Evolutionary conservation across 169 alveolate species (phyloP), one percentile per base, ranked within the genome.

Genomic region (Eimeria falciformis): DNA sequence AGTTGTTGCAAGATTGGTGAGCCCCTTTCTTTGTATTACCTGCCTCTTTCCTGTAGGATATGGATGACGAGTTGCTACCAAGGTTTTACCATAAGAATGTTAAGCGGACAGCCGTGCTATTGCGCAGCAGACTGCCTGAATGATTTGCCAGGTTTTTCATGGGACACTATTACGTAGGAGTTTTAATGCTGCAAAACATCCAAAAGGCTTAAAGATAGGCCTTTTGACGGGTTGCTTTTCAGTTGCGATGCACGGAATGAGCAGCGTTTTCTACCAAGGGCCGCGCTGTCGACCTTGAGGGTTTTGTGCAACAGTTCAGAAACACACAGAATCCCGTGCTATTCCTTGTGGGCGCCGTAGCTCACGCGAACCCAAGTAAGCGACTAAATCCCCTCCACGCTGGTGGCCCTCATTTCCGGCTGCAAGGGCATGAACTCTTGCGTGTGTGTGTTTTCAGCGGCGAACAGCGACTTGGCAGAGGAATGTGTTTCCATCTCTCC

Each of bases 301-400:
- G 55, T 5, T 90, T 65, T 29, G 93, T 56, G 82, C 90, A 90
- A 69, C 89, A 75, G 27, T 90, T 90, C 40, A 58, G 50, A 43
- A 75, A 78, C 40, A 55, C 90, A 45, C 9, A 91, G 50, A 58
- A 77, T 68, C 90, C 95, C 56, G 92, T 96, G 17, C 92, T 95
- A 43, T 96, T 96, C 79, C 92, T 96, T 69, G 84, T 96, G 7
- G 97, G 97, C 86, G 97, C 97, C 23, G 96, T 96, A n/a, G 96
- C 96, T 53, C 95, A 96, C 81, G 96, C 96, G 9, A 96, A 96
- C 68, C 96, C 96, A 37, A 89, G 94, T 90, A 66, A 58, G 90
- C 37, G 29, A 53, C 25, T 55, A 18, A 11, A 37, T 3, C 5
- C 46, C 66, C 29, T 37, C 75, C 71, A n/a, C 46, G 5, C 71